These are phyloP conservation scores for Colletotrichum lentis DNA, from an alignment of 2,329 filamentous ascomycete genomes.

Conservation along the genomic window DNA sequence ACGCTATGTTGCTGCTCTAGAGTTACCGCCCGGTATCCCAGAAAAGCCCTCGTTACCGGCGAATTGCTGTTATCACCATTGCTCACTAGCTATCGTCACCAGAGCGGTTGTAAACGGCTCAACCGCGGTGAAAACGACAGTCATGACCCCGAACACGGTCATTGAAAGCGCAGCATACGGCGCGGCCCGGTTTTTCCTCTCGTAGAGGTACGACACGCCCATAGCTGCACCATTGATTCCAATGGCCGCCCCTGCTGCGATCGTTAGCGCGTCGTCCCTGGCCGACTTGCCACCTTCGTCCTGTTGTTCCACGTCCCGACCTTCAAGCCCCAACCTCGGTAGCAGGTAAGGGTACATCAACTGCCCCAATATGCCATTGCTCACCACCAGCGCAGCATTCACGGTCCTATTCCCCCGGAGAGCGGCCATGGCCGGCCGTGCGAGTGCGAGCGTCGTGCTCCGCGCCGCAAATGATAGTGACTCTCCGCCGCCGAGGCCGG, in stretches of 20 bases:
- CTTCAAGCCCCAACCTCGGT: conserved; percentile 40
- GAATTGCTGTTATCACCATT: background rate
- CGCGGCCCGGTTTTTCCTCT: conserved; percentile 60
- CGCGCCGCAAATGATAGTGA: conserved; percentile 59
- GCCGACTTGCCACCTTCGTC: background rate
- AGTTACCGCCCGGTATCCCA: background rate
- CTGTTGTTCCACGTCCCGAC: background rate
- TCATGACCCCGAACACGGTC: conserved; percentile 65
- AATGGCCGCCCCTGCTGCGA: conserved; percentile 61
- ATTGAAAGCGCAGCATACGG: conserved; percentile 66
- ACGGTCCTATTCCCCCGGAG: conserved; percentile 56
- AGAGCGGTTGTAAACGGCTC: conserved; percentile 53
- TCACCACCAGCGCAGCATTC: conserved; percentile 61
- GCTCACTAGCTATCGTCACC: conserved; percentile 41
- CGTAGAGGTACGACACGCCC: conserved; percentile 66
- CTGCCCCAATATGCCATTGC: conserved; percentile 59
- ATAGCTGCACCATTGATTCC: conserved; percentile 68
- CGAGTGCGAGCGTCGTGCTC: conserved; percentile 60
- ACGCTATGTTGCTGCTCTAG: conserved; percentile 1
- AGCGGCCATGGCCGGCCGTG: conserved; percentile 56
- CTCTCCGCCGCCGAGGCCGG: conserved; percentile 49
- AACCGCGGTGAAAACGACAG: conserved; percentile 62
- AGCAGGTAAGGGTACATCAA: conserved; percentile 50
- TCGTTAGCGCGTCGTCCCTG: conserved; percentile 48
- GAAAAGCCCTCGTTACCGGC: background rate